These are phyloP conservation scores for Backusella westeae DNA, from an alignment of 192 early-diverging fungal genomes.

Conservation along the genomic window DNA sequence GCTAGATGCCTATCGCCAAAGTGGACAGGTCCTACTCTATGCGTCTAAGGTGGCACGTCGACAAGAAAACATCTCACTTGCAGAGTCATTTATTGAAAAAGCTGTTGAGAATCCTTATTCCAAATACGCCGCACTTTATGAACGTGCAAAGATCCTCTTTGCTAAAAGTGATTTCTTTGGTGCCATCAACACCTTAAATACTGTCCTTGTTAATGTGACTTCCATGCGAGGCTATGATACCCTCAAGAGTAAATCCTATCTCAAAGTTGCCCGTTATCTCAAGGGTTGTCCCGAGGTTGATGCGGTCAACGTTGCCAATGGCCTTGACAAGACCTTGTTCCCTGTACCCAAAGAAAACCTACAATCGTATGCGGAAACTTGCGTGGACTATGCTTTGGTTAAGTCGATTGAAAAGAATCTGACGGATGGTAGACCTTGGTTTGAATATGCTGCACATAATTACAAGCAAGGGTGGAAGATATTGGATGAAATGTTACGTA, in stretches of 20 bases:
- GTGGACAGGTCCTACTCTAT: constrained; percentile 4
- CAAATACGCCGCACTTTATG: background rate
- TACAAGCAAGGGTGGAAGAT: constrained; percentile 57
- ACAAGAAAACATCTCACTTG: constrained; percentile 10
- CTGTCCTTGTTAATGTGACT: background rate
- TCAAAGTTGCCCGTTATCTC: constrained; percentile 16
- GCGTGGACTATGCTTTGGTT: constrained; percentile 12
- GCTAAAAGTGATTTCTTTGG: background rate
- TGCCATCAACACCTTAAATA: background rate
- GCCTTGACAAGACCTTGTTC: background rate
- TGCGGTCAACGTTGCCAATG: background rate
- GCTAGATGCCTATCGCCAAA: background rate
- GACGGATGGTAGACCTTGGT: constrained; percentile 45
- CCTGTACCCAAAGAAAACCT: background rate
- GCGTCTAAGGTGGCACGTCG: constrained; percentile 10
- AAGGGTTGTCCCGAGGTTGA: constrained; percentile 8
- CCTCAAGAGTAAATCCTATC: constrained; percentile 14
- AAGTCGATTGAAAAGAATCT: constrained; percentile 6
- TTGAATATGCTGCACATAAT: constrained; percentile 52
- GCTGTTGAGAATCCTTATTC: background rate
- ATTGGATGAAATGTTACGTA: constrained; percentile 44
- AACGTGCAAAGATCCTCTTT: constrained; percentile 13
- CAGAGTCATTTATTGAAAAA: constrained; percentile 1
- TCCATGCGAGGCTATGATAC: background rate
- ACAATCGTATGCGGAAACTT: background rate